Conservation (phyloP, 129 eudicot species). For the Flaveria bidentis region DNA sequence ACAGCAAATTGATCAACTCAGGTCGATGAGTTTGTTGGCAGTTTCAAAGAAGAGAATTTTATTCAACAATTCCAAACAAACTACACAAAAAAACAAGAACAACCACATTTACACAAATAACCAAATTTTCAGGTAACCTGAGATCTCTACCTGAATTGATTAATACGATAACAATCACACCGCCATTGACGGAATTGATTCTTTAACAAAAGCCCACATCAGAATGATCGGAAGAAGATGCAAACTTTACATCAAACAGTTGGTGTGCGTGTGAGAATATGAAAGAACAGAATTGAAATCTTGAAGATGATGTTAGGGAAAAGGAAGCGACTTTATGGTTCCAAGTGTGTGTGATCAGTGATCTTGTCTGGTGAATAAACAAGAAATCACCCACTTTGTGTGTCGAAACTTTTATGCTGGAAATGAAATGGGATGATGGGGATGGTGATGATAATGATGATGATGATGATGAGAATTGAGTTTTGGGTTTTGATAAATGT, state of each 20-base stretch:
- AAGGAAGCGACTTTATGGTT: conserved; percentile 20
- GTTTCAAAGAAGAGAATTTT: no score
- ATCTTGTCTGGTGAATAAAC: conserved; percentile 2
- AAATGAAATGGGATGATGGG: conserved; percentile 17
- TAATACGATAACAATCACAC: not conserved
- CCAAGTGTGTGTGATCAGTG: conserved; percentile 24
- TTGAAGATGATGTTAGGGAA: conserved; percentile 7
- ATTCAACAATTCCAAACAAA: conserved; percentile 14
- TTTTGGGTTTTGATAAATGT: conserved; percentile 21
- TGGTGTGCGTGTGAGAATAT: conserved; percentile 22
- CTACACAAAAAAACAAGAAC: not conserved
- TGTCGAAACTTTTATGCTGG: conserved; percentile 13
- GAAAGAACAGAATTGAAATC: not conserved
- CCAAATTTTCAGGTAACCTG: not conserved
- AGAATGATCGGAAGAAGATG: not conserved
- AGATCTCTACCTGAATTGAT: conserved; percentile 28
- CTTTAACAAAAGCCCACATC: not conserved
- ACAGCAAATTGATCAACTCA: not conserved
- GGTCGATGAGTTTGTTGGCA: no score
- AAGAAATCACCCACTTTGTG: not conserved
- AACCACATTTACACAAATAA: not conserved
- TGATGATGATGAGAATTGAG: not conserved
- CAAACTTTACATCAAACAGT: conserved; percentile 16
- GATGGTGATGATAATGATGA: not conserved
- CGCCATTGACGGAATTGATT: no score